phyloP scores from a whole-genome alignment of 805 yeast species.

The Citeromyces matritensis region DNA sequence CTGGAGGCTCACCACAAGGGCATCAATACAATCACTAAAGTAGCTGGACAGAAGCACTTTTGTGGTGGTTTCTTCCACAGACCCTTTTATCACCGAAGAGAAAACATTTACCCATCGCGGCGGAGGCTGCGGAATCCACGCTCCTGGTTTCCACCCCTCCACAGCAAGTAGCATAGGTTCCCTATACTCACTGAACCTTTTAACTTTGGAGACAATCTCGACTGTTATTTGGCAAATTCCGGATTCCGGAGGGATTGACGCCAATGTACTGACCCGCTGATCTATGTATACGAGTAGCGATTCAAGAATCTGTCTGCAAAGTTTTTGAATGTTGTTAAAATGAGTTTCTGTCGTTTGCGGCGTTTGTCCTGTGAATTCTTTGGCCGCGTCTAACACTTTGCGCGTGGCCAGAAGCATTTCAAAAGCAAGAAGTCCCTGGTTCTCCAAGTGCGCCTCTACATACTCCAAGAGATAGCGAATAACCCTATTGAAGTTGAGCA shows the following conservation, averaged over 20 bases:
- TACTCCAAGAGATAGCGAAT: constrained; percentile 20
- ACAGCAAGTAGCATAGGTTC: constrained; percentile 36
- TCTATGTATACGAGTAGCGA: constrained; percentile 32
- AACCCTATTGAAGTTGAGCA: constrained; percentile 22
- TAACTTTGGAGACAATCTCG: constrained; percentile 54
- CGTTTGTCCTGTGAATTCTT: too few relatives aligned
- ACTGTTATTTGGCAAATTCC: constrained; percentile 61
- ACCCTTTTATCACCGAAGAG: constrained; percentile 27
- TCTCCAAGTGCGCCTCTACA: constrained; percentile 23
- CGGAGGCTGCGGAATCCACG: constrained; percentile 50
- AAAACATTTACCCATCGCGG: constrained; percentile 37
- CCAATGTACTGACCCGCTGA: constrained; percentile 18
- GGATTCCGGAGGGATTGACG: constrained; percentile 11
- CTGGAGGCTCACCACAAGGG: constrained; percentile 51
- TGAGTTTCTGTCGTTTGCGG: neutral
- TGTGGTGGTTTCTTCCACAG: constrained; percentile 23
- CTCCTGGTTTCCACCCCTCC: constrained; percentile 35
- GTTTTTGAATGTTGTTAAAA: constrained; percentile 5
- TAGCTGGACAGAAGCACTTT: constrained; percentile 45
- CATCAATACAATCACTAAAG: constrained; percentile 68
- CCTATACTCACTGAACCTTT: constrained; percentile 48
- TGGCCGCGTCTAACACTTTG: constrained; percentile 2
- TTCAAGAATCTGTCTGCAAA: constrained; percentile 1
- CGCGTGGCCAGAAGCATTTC: constrained; percentile 20
- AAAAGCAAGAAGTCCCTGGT: constrained; percentile 37